Evolutionary conservation across 106 monocot genomes (phyloP), one percentile per base, ranked within the genome.

Genomic region (Hemerocallis citrina): DNA sequence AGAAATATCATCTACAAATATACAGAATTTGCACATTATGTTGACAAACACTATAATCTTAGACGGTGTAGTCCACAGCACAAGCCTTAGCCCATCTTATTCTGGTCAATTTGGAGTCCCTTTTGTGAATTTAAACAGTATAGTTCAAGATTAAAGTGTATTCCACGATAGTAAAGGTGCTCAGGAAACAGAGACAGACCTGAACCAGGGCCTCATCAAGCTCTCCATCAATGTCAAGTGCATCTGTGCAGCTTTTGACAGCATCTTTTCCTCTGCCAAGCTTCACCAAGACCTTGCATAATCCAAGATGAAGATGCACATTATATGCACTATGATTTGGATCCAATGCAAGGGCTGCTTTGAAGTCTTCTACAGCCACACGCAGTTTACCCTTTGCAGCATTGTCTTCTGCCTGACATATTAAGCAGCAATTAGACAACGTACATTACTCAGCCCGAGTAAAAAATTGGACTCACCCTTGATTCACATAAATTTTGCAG

Each of bases 181-280:
- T 9, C 35, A 37, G 27, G 34, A 24, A 59, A 12, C 6, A 4
- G 17, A 38, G 34, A 40, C 22, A 28, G 10, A 95, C 95, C 95
- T 95, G 86, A 41, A 64, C 45, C 54, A 95, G 62, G 52, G 95
- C 95, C 57, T 95, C 95, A 61, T 74, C 60, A 68, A 95, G 84
- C 68, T 95, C 95, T 66, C 57, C 83, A 74, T 95, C 95, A 56
- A 95, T 90, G 25, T 90, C 64, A 25, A 95, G 79, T 58, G 86
- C 95, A 42, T 87, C 81, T 49, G 78, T 79, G 46, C 95, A 95
- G 56, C 83, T 90, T 16, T 45, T 69, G 17, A 95, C 20, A 38
- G 95, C 95, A 76, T 95, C 95, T 13, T 95, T 86, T 69, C 95
- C 95, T 76, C 95, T 78, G 19, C 90, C 95, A 68, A 95, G 86